Conservation (phyloP, 2,329 filamentous ascomycete genomes). For the Onygenales sp. region DNA sequence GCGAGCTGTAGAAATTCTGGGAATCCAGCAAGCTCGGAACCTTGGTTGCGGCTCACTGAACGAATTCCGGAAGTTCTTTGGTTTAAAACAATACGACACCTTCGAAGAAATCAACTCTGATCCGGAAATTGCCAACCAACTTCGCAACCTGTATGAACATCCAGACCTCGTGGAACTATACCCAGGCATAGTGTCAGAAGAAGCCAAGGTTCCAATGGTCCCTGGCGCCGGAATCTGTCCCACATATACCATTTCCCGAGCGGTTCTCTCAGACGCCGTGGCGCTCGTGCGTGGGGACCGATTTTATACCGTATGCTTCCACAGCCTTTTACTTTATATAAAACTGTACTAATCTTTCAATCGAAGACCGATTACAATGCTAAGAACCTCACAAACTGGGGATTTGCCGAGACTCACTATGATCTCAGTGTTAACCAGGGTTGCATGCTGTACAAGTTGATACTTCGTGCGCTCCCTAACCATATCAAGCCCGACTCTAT, state of each 20-base stretch:
- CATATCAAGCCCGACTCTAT: conserved; percentile 20
- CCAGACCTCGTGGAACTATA: conserved; percentile 62
- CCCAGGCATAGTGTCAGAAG: conserved; percentile 50
- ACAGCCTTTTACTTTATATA: background rate
- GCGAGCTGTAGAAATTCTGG: conserved; percentile 66
- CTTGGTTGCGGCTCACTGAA: conserved; percentile 45
- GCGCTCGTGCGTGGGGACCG: conserved; percentile 33
- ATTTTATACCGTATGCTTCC: conserved; percentile 25
- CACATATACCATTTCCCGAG: conserved; percentile 29
- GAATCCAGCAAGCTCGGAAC: conserved; percentile 64
- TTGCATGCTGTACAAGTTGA: conserved; percentile 21
- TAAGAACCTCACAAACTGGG: conserved; percentile 31
- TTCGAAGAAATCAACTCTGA: conserved; percentile 53
- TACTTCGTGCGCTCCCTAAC: conserved; percentile 21
- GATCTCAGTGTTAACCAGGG: conserved; percentile 15
- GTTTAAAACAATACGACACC: conserved; percentile 45
- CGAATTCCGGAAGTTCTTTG: conserved; percentile 56
- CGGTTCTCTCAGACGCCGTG: conserved; percentile 35
- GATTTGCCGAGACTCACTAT: conserved; percentile 25
- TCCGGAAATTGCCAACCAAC: conserved; percentile 44
- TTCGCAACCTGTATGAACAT: conserved; percentile 52
- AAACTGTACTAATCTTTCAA: background rate
- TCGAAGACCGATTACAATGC: conserved; percentile 15
- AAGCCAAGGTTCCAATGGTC: conserved; percentile 27
- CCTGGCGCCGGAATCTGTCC: conserved; percentile 31